Conservation (phyloP, 2,329 filamentous ascomycete species). For the Macrophomina tecta region DNA sequence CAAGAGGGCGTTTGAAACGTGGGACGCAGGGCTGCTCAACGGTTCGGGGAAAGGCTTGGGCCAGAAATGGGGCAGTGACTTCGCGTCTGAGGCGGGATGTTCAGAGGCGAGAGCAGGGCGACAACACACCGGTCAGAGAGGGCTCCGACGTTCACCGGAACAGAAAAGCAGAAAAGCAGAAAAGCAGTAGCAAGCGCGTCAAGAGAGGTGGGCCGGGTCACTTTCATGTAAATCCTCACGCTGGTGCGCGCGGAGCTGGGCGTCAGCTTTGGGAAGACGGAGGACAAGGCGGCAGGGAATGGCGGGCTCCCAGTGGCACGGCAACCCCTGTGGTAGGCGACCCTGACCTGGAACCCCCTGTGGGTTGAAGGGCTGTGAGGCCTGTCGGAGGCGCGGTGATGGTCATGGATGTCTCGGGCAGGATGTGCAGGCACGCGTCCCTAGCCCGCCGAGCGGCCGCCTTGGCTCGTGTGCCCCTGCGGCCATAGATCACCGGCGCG, state of each 20-base stretch:
- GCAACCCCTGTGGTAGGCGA: slow-evolving; percentile 20
- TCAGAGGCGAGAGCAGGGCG: not conserved
- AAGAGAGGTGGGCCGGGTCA: not conserved
- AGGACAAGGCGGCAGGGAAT: slow-evolving; percentile 21
- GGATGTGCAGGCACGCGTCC: slow-evolving; percentile 24
- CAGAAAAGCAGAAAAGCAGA: not conserved
- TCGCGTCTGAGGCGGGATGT: not conserved
- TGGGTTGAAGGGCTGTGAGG: slow-evolving; percentile 3
- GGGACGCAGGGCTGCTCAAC: slow-evolving; percentile 16
- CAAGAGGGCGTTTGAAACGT: slow-evolving; percentile 22
- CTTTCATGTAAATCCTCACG: slow-evolving; percentile 17
- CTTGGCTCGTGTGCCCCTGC: slow-evolving; percentile 12
- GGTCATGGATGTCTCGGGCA: slow-evolving; percentile 22
- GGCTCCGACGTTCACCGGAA: not conserved
- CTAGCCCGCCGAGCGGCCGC: slow-evolving; percentile 1
- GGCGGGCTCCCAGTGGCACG: slow-evolving; percentile 19
- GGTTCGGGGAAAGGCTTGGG: not conserved
- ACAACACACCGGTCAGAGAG: not conserved
- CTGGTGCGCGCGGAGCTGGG: slow-evolving; percentile 7
- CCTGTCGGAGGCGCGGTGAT: slow-evolving; percentile 19
- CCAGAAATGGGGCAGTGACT: slow-evolving; percentile 6
- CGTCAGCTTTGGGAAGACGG: slow-evolving; percentile 27
- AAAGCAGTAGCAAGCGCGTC: not conserved
- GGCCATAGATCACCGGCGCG: slow-evolving; percentile 13
- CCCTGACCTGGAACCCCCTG: slow-evolving; percentile 8